These are phyloP conservation scores for Beta vulgaris DNA, from an alignment of 148 eudicot species.

Conservation along the genomic window DNA sequence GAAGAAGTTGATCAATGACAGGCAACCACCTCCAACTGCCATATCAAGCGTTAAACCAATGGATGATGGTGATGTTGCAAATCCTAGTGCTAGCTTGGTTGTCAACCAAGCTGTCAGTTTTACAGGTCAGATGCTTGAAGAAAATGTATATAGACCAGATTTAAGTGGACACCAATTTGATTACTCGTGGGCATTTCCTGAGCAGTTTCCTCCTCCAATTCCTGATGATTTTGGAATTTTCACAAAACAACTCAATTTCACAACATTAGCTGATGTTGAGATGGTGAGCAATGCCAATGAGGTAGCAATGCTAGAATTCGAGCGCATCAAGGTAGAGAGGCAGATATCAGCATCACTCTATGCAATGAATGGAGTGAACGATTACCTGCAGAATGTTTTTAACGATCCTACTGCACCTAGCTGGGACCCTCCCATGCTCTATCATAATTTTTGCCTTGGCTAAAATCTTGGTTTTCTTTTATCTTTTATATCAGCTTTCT, in stretches of 20 bases:
- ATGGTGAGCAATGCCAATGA: conserved; percentile 12
- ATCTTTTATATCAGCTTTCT: background rate
- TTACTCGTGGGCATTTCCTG: conserved; percentile 23
- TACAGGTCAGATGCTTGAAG: conserved; percentile 17
- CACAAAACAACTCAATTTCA: background rate
- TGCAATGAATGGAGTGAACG: conserved; percentile 51
- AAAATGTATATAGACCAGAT: conserved; percentile 32
- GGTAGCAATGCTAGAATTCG: conserved; percentile 34
- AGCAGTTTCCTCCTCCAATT: conserved; percentile 6
- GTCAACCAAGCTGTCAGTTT: background rate
- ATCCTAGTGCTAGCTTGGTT: conserved; percentile 11
- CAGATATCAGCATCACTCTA: conserved; percentile 59
- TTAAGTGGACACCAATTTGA: conserved; percentile 24
- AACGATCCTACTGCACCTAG: conserved; percentile 17
- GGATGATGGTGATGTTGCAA: conserved; percentile 1
- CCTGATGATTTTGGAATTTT: conserved; percentile 8
- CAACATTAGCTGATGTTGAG: conserved; percentile 9
- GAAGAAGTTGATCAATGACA: conserved; percentile 28
- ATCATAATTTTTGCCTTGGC: conserved; percentile 15
- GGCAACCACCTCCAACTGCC: background rate
- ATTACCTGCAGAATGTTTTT: conserved; percentile 38
- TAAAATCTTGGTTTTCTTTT: background rate
- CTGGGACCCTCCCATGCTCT: conserved; percentile 17
- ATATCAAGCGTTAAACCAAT: background rate
- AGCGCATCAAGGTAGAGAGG: conserved; percentile 51